Evolutionary conservation across 2,329 filamentous ascomycete genomes (phyloP).

Genomic region (Hymenoscyphus scutula): DNA sequence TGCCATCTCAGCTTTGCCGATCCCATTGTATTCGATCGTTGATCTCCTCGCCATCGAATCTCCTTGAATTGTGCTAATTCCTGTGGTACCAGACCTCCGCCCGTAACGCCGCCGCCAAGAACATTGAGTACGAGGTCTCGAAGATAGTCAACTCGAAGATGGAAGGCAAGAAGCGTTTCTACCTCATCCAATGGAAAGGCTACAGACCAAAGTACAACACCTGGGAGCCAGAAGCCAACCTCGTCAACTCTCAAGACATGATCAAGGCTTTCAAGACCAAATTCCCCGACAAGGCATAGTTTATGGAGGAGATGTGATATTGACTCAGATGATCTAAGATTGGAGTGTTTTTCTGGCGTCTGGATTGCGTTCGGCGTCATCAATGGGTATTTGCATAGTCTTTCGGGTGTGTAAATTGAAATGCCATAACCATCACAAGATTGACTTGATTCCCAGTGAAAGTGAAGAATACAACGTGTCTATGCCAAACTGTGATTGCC

Average conservation of each 20-base stretch:
- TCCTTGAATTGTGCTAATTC: neutral
- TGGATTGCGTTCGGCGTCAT: neutral
- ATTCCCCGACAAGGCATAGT: slow-evolving; percentile 13
- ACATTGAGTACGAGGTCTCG: slow-evolving; percentile 21
- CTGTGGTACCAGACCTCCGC: neutral
- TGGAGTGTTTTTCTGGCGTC: neutral
- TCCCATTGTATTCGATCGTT: neutral
- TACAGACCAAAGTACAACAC: slow-evolving; percentile 14
- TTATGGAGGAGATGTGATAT: neutral
- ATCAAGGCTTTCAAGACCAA: slow-evolving; percentile 16
- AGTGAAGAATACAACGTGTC: neutral
- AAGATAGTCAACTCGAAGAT: slow-evolving; percentile 18
- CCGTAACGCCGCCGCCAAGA: neutral
- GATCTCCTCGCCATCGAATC: neutral
- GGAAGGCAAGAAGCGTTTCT: slow-evolving; percentile 8
- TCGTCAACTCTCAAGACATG: slow-evolving; percentile 13
- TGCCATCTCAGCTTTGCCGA: neutral
- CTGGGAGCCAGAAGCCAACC: slow-evolving; percentile 23
- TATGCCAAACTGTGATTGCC: neutral
- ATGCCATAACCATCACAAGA: neutral
- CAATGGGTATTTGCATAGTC: neutral
- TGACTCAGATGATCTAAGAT: neutral
- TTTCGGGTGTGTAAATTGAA: neutral
- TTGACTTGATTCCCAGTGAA: neutral
- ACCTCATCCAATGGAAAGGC: slow-evolving; percentile 22